Percentiles rank a stretch among this genome's conserved stretches.
Conservation (phyloP, 352 stramenopile species). For the Halophytophthora polymorphica region DNA sequence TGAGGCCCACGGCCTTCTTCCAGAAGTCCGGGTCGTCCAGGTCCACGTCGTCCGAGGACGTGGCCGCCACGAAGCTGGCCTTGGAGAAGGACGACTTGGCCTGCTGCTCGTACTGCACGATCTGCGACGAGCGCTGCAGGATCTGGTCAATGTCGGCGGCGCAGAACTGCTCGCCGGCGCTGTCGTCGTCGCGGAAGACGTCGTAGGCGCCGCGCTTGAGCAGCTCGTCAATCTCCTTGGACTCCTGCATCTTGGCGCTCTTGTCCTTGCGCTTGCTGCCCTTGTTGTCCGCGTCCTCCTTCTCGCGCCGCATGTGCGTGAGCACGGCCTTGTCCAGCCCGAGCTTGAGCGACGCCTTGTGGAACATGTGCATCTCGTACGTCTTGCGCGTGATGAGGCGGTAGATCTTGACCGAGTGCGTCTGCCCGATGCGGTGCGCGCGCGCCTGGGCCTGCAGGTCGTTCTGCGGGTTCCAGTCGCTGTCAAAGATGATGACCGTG, state of each 20-base stretch:
- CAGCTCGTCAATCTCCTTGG: conserved; percentile 90
- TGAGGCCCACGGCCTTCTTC: conserved; percentile 96
- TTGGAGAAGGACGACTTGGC: conserved; percentile 89
- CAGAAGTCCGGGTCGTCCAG: conserved; percentile 99
- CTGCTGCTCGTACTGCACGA: conserved; percentile 85
- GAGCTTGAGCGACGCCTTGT: conserved; percentile 90
- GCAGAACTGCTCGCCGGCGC: conserved; percentile 94
- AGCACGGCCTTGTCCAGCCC: conserved; percentile 92
- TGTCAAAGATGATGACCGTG: conserved; percentile 98
- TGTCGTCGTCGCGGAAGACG: conserved; percentile 90
- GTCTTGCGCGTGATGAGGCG: conserved; percentile 88
- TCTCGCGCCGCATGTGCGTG: conserved; percentile 88
- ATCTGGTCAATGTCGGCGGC: conserved; percentile 98
- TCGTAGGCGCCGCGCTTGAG: conserved; percentile 91
- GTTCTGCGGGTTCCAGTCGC: conserved; percentile 98
- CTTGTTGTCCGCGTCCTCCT: conserved; percentile 73
- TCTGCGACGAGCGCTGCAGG: conserved; percentile 85
- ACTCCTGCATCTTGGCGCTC: conserved; percentile 75
- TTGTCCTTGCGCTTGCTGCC: conserved; percentile 64
- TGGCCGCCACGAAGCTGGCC: conserved; percentile 90
- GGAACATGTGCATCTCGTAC: conserved; percentile 96
- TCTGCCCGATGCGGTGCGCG: conserved; percentile 91
- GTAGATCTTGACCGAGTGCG: conserved; percentile 89
- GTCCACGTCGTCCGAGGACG: conserved; percentile 92
- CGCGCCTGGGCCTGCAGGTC: conserved; percentile 94